Base-by-base conservation (phyloP, 2,329 filamentous ascomycete species). In the Monosporascus sp. region DNA sequence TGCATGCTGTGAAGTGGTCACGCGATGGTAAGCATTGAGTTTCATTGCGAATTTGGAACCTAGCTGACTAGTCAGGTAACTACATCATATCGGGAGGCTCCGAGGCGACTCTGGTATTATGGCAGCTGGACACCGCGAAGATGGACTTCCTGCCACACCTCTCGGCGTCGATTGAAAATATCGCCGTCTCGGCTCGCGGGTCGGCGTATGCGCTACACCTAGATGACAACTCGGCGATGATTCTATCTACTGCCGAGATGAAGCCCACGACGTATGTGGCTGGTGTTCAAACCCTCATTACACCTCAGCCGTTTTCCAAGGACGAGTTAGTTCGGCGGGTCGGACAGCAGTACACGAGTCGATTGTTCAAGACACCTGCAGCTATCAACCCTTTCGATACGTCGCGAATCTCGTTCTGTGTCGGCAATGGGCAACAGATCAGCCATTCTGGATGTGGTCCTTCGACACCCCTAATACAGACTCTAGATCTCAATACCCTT, bases 31-130 rank as follows among this genome's bases (percentile, higher is more conserved):
- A 66, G 77, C 37, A 22, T 60, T 56, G 31, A 14, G 31, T 57
- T 38, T 48, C 31, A 15, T 47, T 24, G 46, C 56, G 7, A 22
- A 17, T 47, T 15, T 44, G 20, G n/a, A 51, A 18, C 37, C 3
- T 37, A 36, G 46, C 62, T 65, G 56, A 66, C 52, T 38, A 24
- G 22, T 6, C 60, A 94, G 89, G 90, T 49, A 91, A 96, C 66
- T 99, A 99, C 69, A 73, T 99, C 54, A 86, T 99, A 50, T 97
- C 94, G 52, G 94, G 94, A 65, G 94, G 94, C 34, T 84, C 85
- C 22, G 94, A 99, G 71, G 92, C 90, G 7, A 88, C 90, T 20
- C 77, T 99, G 42, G 89, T 96, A 8, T 75, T 97, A 34, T 97
- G 92, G 92, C 94, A 99, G 71, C 77, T 97, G 53, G 89, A 95